These are phyloP conservation scores for Metahyphopichia silvanorum DNA, from an alignment of 805 yeast genomes.

Conservation along the genomic window DNA sequence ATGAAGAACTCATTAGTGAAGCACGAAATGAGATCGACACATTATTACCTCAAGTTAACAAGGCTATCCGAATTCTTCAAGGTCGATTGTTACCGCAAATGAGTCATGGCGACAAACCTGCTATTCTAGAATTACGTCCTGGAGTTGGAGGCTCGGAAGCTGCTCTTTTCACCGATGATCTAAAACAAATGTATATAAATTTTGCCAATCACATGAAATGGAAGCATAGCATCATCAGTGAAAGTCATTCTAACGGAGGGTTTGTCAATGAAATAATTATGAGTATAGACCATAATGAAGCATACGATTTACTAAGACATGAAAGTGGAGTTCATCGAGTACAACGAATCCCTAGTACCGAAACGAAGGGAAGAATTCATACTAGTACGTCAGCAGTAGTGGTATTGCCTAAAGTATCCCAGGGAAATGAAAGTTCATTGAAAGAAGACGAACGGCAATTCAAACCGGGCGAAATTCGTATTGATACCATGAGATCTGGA, in stretches of 20 bases:
- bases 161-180: constrained; percentile 75
- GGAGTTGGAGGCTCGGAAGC: constrained; percentile 98
- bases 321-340: constrained; percentile 98
- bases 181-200: constrained; percentile 75
- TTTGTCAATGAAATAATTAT: constrained; percentile 76
- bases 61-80: constrained; percentile 46
- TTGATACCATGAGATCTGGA: constrained; percentile 96
- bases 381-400: constrained; percentile 96
- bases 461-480: constrained; percentile 81
- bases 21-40: constrained; percentile 59
- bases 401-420: constrained; percentile 78
- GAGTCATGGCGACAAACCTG: constrained; percentile 70
- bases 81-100: constrained; percentile 69
- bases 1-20: constrained; percentile 46
- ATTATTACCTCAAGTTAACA: constrained; percentile 42
- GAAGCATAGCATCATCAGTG: constrained; percentile 60
- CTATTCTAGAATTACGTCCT: constrained; percentile 83
- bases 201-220: constrained; percentile 66
- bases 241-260: constrained; percentile 54
- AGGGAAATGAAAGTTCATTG: constrained; percentile 46
- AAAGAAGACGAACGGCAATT: constrained; percentile 63
- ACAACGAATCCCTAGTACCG: constrained; percentile 91
- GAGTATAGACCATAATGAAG: constrained; percentile 67
- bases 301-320: constrained; percentile 67
- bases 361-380: constrained; percentile 89